A percentile compares a stretch with the other conserved stretches of the same genome.
Conservation (phyloP, 495 filamentous ascomycete species). For the Podospora anserina region DNA sequence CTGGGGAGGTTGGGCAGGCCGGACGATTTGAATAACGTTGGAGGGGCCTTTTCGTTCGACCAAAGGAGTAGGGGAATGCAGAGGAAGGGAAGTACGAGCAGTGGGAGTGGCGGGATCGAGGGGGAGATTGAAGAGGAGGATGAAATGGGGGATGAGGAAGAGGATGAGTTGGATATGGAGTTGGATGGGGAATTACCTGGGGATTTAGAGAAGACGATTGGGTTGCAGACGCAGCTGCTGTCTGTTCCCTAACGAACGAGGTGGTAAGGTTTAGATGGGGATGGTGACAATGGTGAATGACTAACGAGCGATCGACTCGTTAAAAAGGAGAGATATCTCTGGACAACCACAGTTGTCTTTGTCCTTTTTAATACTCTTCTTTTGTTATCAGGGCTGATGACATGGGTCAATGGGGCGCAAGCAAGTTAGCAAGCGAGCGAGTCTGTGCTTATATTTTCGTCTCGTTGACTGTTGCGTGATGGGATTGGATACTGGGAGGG, state of each 20-base stretch:
- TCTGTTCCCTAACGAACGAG: too few species aligned
- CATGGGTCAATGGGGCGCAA: neutral
- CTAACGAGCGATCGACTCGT: neutral
- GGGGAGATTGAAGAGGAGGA: neutral
- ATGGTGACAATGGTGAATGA: neutral
- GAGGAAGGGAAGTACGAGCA: neutral
- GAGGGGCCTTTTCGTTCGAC: neutral
- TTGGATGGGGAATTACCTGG: neutral
- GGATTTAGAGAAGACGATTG: conserved; percentile 2
- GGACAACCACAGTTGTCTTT: too few species aligned
- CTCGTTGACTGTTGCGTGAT: too few species aligned
- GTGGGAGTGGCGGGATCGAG: neutral
- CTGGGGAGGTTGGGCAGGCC: neutral
- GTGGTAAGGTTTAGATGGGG: neutral
- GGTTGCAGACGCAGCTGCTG: neutral
- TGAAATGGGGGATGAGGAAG: neutral
- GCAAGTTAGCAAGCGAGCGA: too few species aligned
- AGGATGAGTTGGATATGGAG: neutral
- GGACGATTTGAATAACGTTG: neutral
- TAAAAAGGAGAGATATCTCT: too few species aligned
- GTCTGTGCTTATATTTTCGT: too few species aligned
- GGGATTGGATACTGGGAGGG: too few species aligned
- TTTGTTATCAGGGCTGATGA: too few species aligned
- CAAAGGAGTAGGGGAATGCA: neutral
- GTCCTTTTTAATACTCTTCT: too few species aligned